Conservation (phyloP, 805 yeast species). For the Starmerella bombi region DNA sequence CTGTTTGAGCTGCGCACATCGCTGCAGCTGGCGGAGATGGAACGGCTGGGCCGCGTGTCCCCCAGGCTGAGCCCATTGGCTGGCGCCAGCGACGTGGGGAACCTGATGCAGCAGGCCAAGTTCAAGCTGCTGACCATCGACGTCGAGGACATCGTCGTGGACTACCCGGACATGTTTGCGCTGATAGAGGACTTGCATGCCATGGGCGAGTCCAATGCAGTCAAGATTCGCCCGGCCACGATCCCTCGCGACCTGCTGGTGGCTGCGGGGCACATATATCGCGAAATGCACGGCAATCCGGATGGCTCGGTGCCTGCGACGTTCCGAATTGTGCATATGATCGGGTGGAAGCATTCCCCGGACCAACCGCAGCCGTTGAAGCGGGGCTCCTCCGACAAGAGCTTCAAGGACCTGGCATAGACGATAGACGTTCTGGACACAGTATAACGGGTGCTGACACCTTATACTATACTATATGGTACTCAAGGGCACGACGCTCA, state of each 20-base stretch:
- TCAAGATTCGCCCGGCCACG: conserved; percentile 28
- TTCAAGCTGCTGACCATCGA: conserved; percentile 72
- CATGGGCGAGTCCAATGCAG: conserved; percentile 79
- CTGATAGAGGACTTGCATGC: conserved; percentile 57
- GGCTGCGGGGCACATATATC: conserved; percentile 69
- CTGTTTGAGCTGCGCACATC: conserved; percentile 70
- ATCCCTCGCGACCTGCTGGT: conserved; percentile 51
- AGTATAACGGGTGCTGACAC: no score
- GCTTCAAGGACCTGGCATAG: conserved; percentile 41
- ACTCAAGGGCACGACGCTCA: no score
- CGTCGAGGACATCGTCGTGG: conserved; percentile 68
- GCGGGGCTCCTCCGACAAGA: conserved; percentile 60
- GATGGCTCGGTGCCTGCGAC: conserved; percentile 64
- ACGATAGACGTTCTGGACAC: not conserved
- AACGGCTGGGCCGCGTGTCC: conserved; percentile 62
- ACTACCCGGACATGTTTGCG: conserved; percentile 58
- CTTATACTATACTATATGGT: no score
- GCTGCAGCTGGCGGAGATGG: conserved; percentile 70
- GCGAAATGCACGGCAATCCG: conserved; percentile 51
- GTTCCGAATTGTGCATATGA: conserved; percentile 64
- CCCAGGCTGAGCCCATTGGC: conserved; percentile 75
- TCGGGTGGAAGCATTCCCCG: conserved; percentile 74
- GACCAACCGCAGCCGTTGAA: conserved; percentile 58
- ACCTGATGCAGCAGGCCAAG: conserved; percentile 58
- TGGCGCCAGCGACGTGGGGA: conserved; percentile 62